These are phyloP conservation scores for Lasiodiplodia theobromae DNA, from an alignment of 2,329 filamentous ascomycete species.

Conservation along the genomic window DNA sequence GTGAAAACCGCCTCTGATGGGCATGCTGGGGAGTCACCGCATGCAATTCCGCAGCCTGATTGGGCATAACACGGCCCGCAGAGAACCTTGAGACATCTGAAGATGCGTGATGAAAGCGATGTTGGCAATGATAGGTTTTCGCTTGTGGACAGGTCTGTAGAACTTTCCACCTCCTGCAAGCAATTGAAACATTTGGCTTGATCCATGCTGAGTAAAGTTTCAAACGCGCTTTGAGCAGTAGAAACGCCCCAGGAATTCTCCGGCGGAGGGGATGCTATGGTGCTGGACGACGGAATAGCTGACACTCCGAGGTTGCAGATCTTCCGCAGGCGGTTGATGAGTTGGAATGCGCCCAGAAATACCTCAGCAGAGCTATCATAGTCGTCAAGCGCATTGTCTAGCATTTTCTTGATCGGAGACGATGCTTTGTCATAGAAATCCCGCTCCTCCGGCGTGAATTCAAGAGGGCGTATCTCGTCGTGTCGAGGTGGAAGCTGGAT, in stretches of 20 bases:
- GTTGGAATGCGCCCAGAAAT: not conserved
- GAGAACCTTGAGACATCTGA: not conserved
- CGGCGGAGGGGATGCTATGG: constrained; percentile 36
- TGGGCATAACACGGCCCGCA: not conserved
- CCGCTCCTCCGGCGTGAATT: not conserved
- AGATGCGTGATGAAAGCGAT: not conserved
- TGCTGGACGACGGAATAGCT: constrained; percentile 45
- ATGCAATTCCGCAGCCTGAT: not conserved
- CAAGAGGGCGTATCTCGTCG: constrained; percentile 41
- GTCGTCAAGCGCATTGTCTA: not conserved
- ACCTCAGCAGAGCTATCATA: not conserved
- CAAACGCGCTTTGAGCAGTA: not conserved
- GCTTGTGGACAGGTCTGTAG: not conserved
- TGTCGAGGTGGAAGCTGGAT: constrained; percentile 49
- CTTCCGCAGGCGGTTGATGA: not conserved
- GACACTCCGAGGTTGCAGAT: not conserved
- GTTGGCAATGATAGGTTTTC: not conserved
- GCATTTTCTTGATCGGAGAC: not conserved
- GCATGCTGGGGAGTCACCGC: not conserved
- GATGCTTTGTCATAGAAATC: not conserved
- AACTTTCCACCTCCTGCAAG: not conserved
- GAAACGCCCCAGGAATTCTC: not conserved
- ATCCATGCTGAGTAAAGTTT: not conserved
- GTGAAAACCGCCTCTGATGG: not conserved
- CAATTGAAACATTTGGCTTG: not conserved